phyloP scores from a whole-genome alignment of 2,329 filamentous ascomycete species.

The Cercospora sesami region DNA sequence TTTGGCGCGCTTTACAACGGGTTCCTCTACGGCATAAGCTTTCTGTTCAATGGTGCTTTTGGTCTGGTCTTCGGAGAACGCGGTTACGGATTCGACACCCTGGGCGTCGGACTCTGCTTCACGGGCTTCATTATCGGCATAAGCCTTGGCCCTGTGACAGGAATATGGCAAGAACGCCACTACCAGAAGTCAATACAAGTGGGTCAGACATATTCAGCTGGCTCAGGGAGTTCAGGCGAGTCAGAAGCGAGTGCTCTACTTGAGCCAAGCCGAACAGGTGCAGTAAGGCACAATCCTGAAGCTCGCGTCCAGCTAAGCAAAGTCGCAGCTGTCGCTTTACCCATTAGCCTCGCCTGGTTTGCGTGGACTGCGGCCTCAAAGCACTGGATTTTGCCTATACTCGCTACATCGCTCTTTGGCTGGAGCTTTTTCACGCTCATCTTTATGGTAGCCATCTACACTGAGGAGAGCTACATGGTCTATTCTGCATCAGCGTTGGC shows the following conservation, averaged over 20 bases:
- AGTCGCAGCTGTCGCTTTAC: conserved; percentile 46
- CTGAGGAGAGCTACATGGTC: conserved; percentile 51
- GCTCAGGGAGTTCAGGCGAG: conserved; percentile 14
- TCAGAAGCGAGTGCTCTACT: conserved; percentile 35
- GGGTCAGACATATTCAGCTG: conserved; percentile 24
- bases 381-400: conserved; percentile 46
- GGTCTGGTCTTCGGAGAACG: conserved; percentile 50
- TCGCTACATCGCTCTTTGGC: conserved; percentile 53
- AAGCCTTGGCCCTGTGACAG: conserved; percentile 46
- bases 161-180: conserved; percentile 48
- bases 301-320: conserved; percentile 48
- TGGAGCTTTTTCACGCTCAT: conserved; percentile 55
- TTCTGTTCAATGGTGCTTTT: conserved; percentile 54
- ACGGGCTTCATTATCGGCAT: conserved; percentile 46
- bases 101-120: conserved; percentile 27
- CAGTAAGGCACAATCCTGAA: conserved; percentile 43
- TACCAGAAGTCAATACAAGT: conserved; percentile 44
- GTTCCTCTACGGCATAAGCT: conserved; percentile 52
- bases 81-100: conserved; percentile 40
- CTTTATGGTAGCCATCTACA: conserved; percentile 53
- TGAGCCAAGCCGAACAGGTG: conserved; percentile 35
- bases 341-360: conserved; percentile 45
- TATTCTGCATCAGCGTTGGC: conserved; percentile 46
- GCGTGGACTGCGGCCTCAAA: conserved; percentile 42
- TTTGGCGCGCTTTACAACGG: conserved; percentile 53